Evolutionary conservation across 2,329 filamentous ascomycete species (phyloP).

Genomic region (Fusarium siculi): DNA sequence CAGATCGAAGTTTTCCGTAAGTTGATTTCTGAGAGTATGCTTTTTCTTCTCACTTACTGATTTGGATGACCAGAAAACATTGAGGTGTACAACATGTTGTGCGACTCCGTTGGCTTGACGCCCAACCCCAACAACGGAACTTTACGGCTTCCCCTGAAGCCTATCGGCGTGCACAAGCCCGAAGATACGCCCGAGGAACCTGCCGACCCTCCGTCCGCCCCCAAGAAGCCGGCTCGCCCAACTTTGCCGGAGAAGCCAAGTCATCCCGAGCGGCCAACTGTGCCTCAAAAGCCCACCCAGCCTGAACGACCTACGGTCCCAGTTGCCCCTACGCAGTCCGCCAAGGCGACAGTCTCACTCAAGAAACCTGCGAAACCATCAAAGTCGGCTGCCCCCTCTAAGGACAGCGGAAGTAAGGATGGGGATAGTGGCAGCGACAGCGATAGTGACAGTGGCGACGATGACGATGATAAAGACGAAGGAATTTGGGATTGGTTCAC

Average conservation of each 20-base stretch:
- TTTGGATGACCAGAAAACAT: constrained; percentile 83
- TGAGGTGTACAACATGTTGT: constrained; percentile 94
- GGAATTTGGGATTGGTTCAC: constrained; percentile 64
- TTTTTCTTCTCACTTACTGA: constrained; percentile 36
- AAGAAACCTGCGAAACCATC: constrained; percentile 28
- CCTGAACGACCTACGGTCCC: constrained; percentile 24
- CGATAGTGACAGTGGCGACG: constrained; percentile 29
- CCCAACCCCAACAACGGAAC: constrained; percentile 90
- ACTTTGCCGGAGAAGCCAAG: constrained; percentile 31
- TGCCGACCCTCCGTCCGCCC: constrained; percentile 57
- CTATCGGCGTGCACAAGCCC: constrained; percentile 69
- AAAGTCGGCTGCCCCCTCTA: constrained; percentile 26
- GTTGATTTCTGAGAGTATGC: constrained; percentile 50
- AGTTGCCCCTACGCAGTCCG: constrained; percentile 21
- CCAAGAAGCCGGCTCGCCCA: constrained; percentile 37
- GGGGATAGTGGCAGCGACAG: constrained; percentile 25
- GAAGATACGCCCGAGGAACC: constrained; percentile 61
- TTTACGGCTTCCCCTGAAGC: constrained; percentile 74
- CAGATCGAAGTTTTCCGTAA: constrained; percentile 84
- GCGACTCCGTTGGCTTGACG: constrained; percentile 81
- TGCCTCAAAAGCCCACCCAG: constrained; percentile 28
- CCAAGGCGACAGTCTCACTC: constrained; percentile 34
- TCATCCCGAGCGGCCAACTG: constrained; percentile 24
- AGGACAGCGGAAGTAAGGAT: constrained; percentile 19
- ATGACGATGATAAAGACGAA: constrained; percentile 46